A percentile compares a stretch with the other conserved stretches of the same genome.
phyloP scores from a whole-genome alignment of 257 asterid genomes.

The Ehretia macrophylla region DNA sequence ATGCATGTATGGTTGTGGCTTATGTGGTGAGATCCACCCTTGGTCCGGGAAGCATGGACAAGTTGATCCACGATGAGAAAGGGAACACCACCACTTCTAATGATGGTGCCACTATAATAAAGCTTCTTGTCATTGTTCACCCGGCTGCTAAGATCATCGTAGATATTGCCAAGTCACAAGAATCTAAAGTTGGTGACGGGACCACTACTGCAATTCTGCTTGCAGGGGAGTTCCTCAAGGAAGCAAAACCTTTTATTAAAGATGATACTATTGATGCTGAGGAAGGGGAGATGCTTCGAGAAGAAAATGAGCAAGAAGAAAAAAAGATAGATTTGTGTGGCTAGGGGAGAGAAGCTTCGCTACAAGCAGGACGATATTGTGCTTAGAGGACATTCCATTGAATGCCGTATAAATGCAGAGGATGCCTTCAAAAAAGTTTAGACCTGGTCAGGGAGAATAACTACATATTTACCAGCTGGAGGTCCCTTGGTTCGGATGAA shows the following conservation, averaged over 20 bases:
- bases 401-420: slow-evolving; percentile 98
- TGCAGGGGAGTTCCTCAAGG: slow-evolving; percentile 93
- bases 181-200: slow-evolving; percentile 99
- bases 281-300: too few species aligned
- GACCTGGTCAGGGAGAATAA: slow-evolving; percentile 99
- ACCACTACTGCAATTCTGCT: slow-evolving; percentile 96
- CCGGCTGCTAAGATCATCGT: slow-evolving; percentile 98
- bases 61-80: slow-evolving; percentile 97
- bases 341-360: slow-evolving; percentile 87
- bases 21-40: slow-evolving; percentile 91
- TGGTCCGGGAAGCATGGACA: slow-evolving; percentile 99
- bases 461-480: slow-evolving; percentile 92
- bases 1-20: slow-evolving; percentile 84
- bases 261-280: too few species aligned
- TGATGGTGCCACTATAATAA: slow-evolving; percentile 99
- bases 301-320: too few species aligned
- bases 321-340: slow-evolving; percentile 93
- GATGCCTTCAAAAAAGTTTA: slow-evolving; percentile 98
- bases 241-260: slow-evolving; percentile 95
- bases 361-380: slow-evolving; percentile 90
- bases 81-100: slow-evolving; percentile 94
- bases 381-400: slow-evolving; percentile 91
- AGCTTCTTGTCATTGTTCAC: slow-evolving; percentile 93
- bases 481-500: slow-evolving; percentile 99
- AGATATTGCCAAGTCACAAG: slow-evolving; percentile 98